These are phyloP conservation scores for Centrapalus pauciflorus DNA, from an alignment of 129 eudicot species.

Conservation along the genomic window DNA sequence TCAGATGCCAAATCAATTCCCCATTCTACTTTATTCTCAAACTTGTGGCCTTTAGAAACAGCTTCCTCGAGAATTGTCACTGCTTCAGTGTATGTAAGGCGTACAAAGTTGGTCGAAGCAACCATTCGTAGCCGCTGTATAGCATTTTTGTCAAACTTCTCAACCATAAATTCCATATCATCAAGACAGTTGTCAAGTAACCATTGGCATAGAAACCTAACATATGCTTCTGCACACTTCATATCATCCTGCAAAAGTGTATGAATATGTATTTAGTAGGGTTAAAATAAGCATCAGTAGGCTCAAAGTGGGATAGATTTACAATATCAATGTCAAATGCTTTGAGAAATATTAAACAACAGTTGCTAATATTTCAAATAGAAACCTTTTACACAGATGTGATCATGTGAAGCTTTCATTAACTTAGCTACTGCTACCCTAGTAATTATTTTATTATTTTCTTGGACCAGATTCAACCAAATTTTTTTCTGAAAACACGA, in stretches of 20 bases:
- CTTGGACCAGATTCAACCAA: too few species aligned
- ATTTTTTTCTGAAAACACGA: too few species aligned
- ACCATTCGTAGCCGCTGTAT: slow-evolving; percentile 69
- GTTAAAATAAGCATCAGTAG: background rate
- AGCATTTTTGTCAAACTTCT: slow-evolving; percentile 60
- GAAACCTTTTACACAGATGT: too few species aligned
- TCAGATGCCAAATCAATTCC: slow-evolving; percentile 94
- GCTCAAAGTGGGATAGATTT: background rate
- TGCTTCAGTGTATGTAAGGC: slow-evolving; percentile 84
- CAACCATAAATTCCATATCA: slow-evolving; percentile 84
- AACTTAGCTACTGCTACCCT: too few species aligned
- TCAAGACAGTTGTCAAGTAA: slow-evolving; percentile 83
- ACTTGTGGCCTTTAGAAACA: slow-evolving; percentile 53
- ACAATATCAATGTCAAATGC: background rate
- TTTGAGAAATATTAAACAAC: background rate
- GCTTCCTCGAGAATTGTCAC: slow-evolving; percentile 66
- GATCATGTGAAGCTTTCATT: too few species aligned
- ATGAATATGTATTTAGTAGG: background rate
- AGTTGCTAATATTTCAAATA: too few species aligned
- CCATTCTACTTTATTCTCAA: slow-evolving; percentile 93
- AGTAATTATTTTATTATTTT: too few species aligned
- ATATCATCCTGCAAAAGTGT: slow-evolving; percentile 68
- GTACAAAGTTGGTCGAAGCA: slow-evolving; percentile 61
- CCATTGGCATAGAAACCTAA: slow-evolving; percentile 77
- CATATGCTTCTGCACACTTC: slow-evolving; percentile 92